Evolutionary conservation across 108 stramenopile genomes (phyloP), one percentile per base, ranked within the genome.

Genomic region (Nannochloropsis gaditana): DNA sequence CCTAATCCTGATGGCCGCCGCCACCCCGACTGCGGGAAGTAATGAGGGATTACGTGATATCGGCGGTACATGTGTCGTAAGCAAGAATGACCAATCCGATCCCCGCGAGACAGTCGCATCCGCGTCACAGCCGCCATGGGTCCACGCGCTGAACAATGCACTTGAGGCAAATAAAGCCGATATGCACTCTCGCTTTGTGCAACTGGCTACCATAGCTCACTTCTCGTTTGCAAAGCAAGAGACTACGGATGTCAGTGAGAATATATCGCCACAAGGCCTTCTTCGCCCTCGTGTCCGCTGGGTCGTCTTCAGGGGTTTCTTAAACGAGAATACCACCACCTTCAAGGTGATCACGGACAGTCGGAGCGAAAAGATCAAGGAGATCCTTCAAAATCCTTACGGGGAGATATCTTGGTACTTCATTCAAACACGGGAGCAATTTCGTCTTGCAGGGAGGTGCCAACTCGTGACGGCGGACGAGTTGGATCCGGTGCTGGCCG

Each of bases 281-380:
- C 2, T 6, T n/a, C 59, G 59, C 59, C 59, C 59, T 6, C 59
- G n/a, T n/a, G 59, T 73, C 8, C 59, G 59, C 5, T 73, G 59
- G 59, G 59, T 73, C 59, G 59, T 73, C 59, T 73, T 73, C 59
- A 15, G 59, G 19, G 59, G 59, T n/a, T 73, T 73, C n/a, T 73
- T 73, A 3, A 15, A 73, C n/a, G 59, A 73, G 19, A 73, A 73
- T n/a, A 73, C 59, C n/a, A 73, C 59, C 59, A 73, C 59, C 19
- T n/a, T 73, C 59, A 73, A 73, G n/a, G 59, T 73, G 19, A 73
- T 73, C 4, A 73, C 59, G 15, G 59, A 73, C 8, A 73, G 59
- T n/a, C 59, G 59, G n/a, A 73, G 59, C 59, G 59, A 73, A n/a
- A 73, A 73, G n/a, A n/a, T 73, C 4, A 73, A 73, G n/a, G 59